These are phyloP conservation scores for Fusarium anthophilum DNA, from an alignment of 2,329 filamentous ascomycete species.

Conservation along the genomic window DNA sequence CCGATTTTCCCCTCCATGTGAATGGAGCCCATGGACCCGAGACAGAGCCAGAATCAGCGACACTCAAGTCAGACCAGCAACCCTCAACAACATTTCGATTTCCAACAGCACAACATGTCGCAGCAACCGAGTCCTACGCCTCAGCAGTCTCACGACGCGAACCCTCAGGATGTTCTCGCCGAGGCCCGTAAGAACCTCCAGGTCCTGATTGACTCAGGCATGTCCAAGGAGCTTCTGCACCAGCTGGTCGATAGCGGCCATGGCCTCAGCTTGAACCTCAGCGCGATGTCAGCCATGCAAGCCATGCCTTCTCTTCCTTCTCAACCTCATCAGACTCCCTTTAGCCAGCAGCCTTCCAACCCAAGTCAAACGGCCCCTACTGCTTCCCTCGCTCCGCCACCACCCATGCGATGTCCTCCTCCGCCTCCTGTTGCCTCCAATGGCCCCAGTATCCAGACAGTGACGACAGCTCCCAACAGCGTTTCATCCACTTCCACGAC, in stretches of 20 bases:
- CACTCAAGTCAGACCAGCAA: constrained; percentile 38
- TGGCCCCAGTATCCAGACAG: constrained; percentile 29
- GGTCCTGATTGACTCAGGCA: constrained; percentile 56
- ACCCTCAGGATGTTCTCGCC: constrained; percentile 55
- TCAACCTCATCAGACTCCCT: constrained; percentile 33
- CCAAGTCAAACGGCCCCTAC: constrained; percentile 33
- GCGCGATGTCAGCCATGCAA: constrained; percentile 27
- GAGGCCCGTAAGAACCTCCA: constrained; percentile 58
- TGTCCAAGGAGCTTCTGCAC: constrained; percentile 55
- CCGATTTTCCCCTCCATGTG: constrained; percentile 43
- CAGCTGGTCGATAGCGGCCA: constrained; percentile 53
- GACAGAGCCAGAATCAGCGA: constrained; percentile 25
- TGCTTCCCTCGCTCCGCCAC: constrained; percentile 42
- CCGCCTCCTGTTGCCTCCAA: constrained; percentile 42
- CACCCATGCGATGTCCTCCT: constrained; percentile 47
- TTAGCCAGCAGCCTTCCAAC: constrained; percentile 22
- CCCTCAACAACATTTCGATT: constrained; percentile 39
- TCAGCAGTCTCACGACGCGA: constrained; percentile 47
- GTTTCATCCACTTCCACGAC: constrained; percentile 37
- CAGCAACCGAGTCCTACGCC: constrained; percentile 39
- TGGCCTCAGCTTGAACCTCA: constrained; percentile 43
- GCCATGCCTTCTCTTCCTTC: constrained; percentile 20
- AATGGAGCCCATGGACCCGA: constrained; percentile 47
- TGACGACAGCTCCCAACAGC: constrained; percentile 32
- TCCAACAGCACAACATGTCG: constrained; percentile 37